These are phyloP conservation scores for Candida tallmaniae DNA, from an alignment of 805 yeast species.

Conservation along the genomic window DNA sequence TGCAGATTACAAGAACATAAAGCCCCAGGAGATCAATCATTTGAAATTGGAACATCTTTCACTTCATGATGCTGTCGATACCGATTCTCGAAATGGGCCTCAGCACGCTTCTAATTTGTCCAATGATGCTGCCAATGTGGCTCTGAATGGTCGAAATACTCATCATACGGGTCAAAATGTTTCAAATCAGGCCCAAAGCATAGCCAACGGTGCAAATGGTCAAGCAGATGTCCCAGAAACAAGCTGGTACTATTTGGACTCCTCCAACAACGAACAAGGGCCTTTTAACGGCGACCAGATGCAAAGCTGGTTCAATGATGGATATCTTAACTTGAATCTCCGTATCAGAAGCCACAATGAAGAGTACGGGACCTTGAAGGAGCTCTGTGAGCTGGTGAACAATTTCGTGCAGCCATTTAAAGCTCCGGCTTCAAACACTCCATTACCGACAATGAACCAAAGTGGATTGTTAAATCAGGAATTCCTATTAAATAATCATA, in stretches of 20 bases:
- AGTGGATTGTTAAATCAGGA: neutral
- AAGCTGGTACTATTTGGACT: slow-evolving; percentile 72
- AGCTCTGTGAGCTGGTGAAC: slow-evolving; percentile 46
- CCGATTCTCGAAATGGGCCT: neutral
- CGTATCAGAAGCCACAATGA: slow-evolving; percentile 54
- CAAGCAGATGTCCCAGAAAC: slow-evolving; percentile 21
- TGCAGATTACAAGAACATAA: neutral
- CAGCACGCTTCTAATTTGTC: neutral
- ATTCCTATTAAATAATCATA: slow-evolving; percentile 5
- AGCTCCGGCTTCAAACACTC: no score
- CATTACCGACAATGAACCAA: slow-evolving; percentile 38
- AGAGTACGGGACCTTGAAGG: slow-evolving; percentile 46
- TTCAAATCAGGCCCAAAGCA: neutral
- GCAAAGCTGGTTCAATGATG: slow-evolving; percentile 72
- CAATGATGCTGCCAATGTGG: neutral
- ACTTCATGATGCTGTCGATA: neutral
- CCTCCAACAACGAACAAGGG: slow-evolving; percentile 68
- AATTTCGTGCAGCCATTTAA: slow-evolving; percentile 56
- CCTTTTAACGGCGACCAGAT: slow-evolving; percentile 71
- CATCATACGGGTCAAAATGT: neutral
- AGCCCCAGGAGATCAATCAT: slow-evolving; percentile 2
- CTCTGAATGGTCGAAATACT: no score
- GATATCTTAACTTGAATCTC: slow-evolving; percentile 54
- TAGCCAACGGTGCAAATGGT: neutral
- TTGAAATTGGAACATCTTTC: neutral